A percentile compares a stretch with the other conserved stretches of the same genome.
Conservation (phyloP, 176 grass and related monocot species). For the Tillandsia leiboldiana region DNA sequence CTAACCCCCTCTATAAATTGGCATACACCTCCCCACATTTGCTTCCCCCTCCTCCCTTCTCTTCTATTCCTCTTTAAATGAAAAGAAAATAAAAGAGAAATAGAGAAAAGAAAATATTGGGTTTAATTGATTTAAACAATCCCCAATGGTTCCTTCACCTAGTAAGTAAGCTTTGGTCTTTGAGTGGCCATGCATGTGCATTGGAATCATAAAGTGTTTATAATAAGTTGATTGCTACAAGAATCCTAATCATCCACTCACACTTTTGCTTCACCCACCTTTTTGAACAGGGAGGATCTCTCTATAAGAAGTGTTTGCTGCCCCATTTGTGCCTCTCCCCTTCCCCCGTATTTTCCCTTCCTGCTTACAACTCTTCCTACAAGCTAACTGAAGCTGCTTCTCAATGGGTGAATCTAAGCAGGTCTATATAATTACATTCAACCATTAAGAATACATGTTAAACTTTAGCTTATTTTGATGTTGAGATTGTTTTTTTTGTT, state of each 20-base stretch:
- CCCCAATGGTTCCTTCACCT: conserved; percentile 8
- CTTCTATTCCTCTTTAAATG: not conserved
- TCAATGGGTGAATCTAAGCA: conserved; percentile 33
- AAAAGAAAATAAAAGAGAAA: conserved; percentile 14
- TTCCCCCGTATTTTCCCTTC: not conserved
- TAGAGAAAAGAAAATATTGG: not conserved
- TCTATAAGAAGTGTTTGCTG: conserved; percentile 8
- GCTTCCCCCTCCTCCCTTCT: conserved; percentile 7
- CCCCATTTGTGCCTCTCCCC: conserved; percentile 1
- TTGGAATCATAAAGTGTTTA: conserved; percentile 19
- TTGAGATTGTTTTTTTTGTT: not conserved
- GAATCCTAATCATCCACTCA: conserved; percentile 24
- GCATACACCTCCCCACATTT: conserved; percentile 10
- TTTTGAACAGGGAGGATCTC: not conserved
- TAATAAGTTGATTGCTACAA: conserved; percentile 23
- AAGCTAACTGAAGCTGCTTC: not conserved
- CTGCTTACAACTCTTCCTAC: conserved; percentile 7
- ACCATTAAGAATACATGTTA: not conserved
- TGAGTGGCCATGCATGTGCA: conserved; percentile 22
- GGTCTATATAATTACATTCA: conserved; percentile 13
- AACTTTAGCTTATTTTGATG: not conserved
- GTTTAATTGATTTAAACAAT: conserved; percentile 3
- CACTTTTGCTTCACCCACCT: conserved; percentile 5
- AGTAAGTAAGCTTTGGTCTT: not conserved
- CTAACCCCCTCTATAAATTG: conserved; percentile 34